Percentiles rank a stretch among this genome's conserved stretches.
These are phyloP conservation scores for Aspergillus alliaceus DNA, from an alignment of 2,329 filamentous ascomycete species.

Conservation along the genomic window DNA sequence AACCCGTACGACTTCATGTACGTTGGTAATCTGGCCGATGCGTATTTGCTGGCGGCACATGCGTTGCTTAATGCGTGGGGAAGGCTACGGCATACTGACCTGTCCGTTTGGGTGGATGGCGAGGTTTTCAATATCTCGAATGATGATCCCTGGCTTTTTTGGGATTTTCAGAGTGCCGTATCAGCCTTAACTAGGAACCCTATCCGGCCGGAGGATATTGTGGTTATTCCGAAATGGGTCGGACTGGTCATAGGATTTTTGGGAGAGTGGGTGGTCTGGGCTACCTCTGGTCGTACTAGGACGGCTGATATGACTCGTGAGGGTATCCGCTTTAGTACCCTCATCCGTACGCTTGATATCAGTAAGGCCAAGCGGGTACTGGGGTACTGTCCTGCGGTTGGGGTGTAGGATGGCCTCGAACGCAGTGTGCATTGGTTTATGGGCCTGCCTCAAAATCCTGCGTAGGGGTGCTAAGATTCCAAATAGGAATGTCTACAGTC, in stretches of 20 bases:
- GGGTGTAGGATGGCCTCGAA: slow-evolving; percentile 4
- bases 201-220: background rate
- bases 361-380: slow-evolving; percentile 6
- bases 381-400: background rate
- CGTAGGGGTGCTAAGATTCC: too few species aligned
- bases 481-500: too few species aligned
- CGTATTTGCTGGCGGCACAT: slow-evolving; percentile 1
- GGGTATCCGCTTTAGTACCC: slow-evolving; percentile 7
- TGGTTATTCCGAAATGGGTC: slow-evolving; percentile 6
- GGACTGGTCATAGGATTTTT: slow-evolving; percentile 2
- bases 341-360: slow-evolving; percentile 1
- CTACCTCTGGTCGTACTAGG: background rate
- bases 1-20: slow-evolving; percentile 8
- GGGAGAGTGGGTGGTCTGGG: slow-evolving; percentile 6
- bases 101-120: background rate
- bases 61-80: background rate
- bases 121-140: slow-evolving; percentile 6
- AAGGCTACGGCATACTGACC: background rate
- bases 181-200: background rate
- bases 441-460: too few species aligned
- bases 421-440: slow-evolving; percentile 4
- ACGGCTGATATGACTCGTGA: slow-evolving; percentile 5
- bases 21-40: slow-evolving; percentile 4
- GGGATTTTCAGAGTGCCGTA: slow-evolving; percentile 7
- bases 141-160: slow-evolving; percentile 7